These are phyloP conservation scores for Lablab purpureus DNA, from an alignment of 306 rosid genomes.

Conservation along the genomic window DNA sequence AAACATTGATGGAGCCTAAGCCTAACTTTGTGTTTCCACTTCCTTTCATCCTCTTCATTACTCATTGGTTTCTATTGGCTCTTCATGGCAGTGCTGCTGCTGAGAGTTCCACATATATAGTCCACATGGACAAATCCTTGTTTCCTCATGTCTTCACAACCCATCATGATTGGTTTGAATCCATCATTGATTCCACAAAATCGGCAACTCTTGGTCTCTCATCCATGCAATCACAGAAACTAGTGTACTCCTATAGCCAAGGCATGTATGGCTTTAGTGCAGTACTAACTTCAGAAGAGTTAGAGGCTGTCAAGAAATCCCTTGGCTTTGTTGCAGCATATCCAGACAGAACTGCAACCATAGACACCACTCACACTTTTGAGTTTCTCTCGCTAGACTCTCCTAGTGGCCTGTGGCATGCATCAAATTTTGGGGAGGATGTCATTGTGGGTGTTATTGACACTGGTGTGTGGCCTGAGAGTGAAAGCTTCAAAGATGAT, in stretches of 20 bases:
- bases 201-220: neutral
- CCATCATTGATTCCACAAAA: slow-evolving; percentile 38
- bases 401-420: slow-evolving; percentile 43
- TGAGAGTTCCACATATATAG: slow-evolving; percentile 45
- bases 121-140: slow-evolving; percentile 47
- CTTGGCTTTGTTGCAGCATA: slow-evolving; percentile 44
- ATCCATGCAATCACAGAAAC: neutral
- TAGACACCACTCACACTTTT: slow-evolving; percentile 51
- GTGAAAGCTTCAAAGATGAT: too few relatives aligned
- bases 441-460: slow-evolving; percentile 49
- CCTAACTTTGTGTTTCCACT: neutral
- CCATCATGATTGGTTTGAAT: slow-evolving; percentile 42
- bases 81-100: slow-evolving; percentile 25
- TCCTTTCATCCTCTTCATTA: slow-evolving; percentile 13
- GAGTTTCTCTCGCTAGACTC: slow-evolving; percentile 44
- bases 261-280: slow-evolving; percentile 52
- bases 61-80: slow-evolving; percentile 29
- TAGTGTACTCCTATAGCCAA: slow-evolving; percentile 38
- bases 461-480: slow-evolving; percentile 17
- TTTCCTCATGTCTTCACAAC: slow-evolving; percentile 40
- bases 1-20: slow-evolving; percentile 25
- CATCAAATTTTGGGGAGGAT: slow-evolving; percentile 41
- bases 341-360: slow-evolving; percentile 16
- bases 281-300: slow-evolving; percentile 36
- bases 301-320: slow-evolving; percentile 32